Base-by-base conservation (phyloP, 2,329 filamentous ascomycete genomes). In the Aspergillus ochraceoroseus region DNA sequence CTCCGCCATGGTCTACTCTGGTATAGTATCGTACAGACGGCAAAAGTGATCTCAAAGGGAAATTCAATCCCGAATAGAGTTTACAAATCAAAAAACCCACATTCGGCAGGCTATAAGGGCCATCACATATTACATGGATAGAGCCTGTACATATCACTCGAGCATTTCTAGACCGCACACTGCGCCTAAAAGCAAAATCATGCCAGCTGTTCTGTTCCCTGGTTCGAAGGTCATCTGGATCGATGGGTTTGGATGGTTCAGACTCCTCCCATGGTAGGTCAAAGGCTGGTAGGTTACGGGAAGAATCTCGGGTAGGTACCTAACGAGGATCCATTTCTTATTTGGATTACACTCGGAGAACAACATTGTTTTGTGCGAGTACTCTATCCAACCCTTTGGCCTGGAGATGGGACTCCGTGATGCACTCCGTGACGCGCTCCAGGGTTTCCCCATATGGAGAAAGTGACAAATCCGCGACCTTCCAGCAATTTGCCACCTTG, bases 291-390 rank as follows among this genome's bases (percentile, higher is more conserved):
- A 44, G 42, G 38, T 42, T 44, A 39, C 47, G 41, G 46, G 38
- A 48, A 42, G 41, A 35, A 40, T 36, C 38, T 41, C 44, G 42
- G 41, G 34, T 42, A 31, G 15, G 22, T 32, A 22, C 18, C n/a
- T n/a, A n/a, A n/a, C n/a, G n/a, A n/a, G n/a, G n/a, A n/a, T n/a
- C n/a, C n/a, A n/a, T n/a, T n/a, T n/a, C n/a, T n/a, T n/a, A n/a
- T 26, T 42, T 39, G 41, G 44, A 27, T 47, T 41, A 47, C 41
- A 22, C 13, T 38, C 44, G 44, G 44, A 32, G 30, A 47, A 44
- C 32, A 34, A 15, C 9, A 20, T 18, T 26, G 13, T 12, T 15
- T 11, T 34, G 8, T 8, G n/a, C n/a, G n/a, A n/a, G n/a, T n/a
- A n/a, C n/a, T n/a, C n/a, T n/a, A n/a, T n/a, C n/a, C n/a, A n/a